A percentile compares a stretch with the other conserved stretches of the same genome.
Conservation (phyloP, 148 eudicot genomes). For the Fagopyrum tataricum region DNA sequence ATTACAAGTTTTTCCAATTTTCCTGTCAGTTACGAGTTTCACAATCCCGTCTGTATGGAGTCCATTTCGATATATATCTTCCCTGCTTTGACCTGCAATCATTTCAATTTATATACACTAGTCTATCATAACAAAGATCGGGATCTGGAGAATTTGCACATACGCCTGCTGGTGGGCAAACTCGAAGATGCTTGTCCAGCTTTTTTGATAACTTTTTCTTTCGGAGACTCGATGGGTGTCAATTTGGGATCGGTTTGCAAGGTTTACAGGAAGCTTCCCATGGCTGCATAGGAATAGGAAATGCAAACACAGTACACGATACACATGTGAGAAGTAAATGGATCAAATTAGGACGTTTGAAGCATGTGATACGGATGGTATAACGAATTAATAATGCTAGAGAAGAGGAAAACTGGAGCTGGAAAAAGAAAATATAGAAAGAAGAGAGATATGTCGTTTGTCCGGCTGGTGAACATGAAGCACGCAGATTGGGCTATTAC, state of each 20-base stretch:
- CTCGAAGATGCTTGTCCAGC: neutral
- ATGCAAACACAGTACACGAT: too few species aligned
- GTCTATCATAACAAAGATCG: neutral
- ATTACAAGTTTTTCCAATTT: constrained; percentile 49
- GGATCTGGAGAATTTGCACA: neutral
- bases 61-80: constrained; percentile 8
- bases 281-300: neutral
- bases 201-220: neutral
- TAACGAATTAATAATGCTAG: neutral
- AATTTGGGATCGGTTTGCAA: neutral
- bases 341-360: neutral
- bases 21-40: constrained; percentile 17
- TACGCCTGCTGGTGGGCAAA: neutral
- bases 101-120: neutral
- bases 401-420: neutral
- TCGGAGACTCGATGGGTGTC: neutral
- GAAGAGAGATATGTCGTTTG: constrained; percentile 20
- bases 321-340: too few species aligned
- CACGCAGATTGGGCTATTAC: constrained; percentile 33
- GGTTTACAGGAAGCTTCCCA: neutral
- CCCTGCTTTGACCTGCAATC: constrained; percentile 11
- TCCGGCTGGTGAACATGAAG: constrained; percentile 57
- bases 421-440: neutral
- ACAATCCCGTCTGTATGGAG: neutral
- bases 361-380: neutral